These are phyloP conservation scores for Ceratopteris richardii DNA, from an alignment of 75 land plant species.

Conservation along the genomic window DNA sequence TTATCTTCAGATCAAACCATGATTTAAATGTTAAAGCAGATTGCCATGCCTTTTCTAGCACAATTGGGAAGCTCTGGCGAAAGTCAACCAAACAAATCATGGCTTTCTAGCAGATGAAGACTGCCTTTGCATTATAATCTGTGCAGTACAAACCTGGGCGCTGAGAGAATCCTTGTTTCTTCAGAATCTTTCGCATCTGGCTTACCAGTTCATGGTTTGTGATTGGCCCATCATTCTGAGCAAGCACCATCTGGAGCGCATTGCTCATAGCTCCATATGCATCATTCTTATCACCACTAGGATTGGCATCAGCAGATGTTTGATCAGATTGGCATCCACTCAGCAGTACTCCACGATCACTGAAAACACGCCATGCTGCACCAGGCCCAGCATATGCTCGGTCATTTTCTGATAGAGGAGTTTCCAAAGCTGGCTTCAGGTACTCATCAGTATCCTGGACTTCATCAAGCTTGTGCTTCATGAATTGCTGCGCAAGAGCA, in stretches of 20 bases:
- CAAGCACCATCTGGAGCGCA: constrained; percentile 51
- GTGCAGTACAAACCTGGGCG: constrained; percentile 79
- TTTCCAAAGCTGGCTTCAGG: constrained; percentile 46
- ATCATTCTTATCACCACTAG: constrained; percentile 16
- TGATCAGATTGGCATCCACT: constrained; percentile 79
- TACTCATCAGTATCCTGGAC: constrained; percentile 34
- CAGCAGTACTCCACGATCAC: constrained; percentile 50
- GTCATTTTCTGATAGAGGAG: constrained; percentile 30
- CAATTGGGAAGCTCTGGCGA: too few relatives aligned
- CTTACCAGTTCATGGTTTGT: constrained; percentile 52
- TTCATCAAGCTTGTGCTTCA: constrained; percentile 71
- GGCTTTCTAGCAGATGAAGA: constrained; percentile 31
- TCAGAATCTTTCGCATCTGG: constrained; percentile 37
- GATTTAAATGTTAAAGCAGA: too few relatives aligned
- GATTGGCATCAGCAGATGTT: constrained; percentile 66
- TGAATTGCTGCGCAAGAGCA: constrained; percentile 61
- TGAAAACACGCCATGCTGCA: constrained; percentile 14
- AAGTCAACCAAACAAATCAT: too few relatives aligned
- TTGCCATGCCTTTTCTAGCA: too few relatives aligned
- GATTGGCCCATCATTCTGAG: constrained; percentile 28
- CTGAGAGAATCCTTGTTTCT: constrained; percentile 43
- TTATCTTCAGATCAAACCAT: too few relatives aligned
- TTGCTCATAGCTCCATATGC: constrained; percentile 81
- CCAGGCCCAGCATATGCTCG: constrained; percentile 62
- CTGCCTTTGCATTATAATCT: constrained; percentile 50